Percentiles rank a stretch among this genome's conserved stretches.
These are phyloP conservation scores for Parmelia sp. DNA, from an alignment of 495 filamentous ascomycete genomes.

Conservation along the genomic window DNA sequence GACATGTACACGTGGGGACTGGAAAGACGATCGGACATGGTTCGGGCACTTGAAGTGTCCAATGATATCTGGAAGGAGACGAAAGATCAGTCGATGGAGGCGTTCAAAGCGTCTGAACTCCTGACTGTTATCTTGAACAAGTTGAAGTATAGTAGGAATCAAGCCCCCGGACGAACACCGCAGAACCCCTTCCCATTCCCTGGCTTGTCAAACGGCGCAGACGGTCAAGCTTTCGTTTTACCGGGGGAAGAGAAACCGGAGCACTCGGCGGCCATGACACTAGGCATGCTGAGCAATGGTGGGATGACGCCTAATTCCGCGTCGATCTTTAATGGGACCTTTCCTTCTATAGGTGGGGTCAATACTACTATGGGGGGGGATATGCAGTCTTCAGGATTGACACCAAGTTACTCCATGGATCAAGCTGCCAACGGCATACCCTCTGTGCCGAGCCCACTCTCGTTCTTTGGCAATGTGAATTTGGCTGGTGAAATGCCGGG, in stretches of 20 bases:
- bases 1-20: constrained; percentile 61
- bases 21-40: constrained; percentile 70
- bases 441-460: constrained; percentile 41
- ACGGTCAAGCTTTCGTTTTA: constrained; percentile 23
- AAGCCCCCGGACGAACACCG: constrained; percentile 5
- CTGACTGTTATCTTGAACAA: constrained; percentile 75
- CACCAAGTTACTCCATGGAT: constrained; percentile 24
- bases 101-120: constrained; percentile 73
- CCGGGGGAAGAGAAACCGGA: constrained; percentile 42
- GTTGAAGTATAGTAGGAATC: constrained; percentile 41
- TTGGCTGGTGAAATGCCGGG: constrained; percentile 54
- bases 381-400: constrained; percentile 24
- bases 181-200: constrained; percentile 23
- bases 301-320: constrained; percentile 58
- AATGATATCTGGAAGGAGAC: constrained; percentile 72
- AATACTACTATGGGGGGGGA: constrained; percentile 24
- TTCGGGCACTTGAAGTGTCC: constrained; percentile 61
- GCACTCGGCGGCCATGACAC: constrained; percentile 72
- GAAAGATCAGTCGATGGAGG: constrained; percentile 73
- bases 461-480: constrained; percentile 45
- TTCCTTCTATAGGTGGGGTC: constrained; percentile 32
- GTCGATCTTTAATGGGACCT: constrained; percentile 36
- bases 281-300: constrained; percentile 69
- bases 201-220: constrained; percentile 4
- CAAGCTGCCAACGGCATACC: constrained; percentile 43